Evolutionary conservation across 495 filamentous ascomycete genomes (phyloP), one percentile per base, ranked within the genome.

Genomic region (Aspergillus conjunctus): DNA sequence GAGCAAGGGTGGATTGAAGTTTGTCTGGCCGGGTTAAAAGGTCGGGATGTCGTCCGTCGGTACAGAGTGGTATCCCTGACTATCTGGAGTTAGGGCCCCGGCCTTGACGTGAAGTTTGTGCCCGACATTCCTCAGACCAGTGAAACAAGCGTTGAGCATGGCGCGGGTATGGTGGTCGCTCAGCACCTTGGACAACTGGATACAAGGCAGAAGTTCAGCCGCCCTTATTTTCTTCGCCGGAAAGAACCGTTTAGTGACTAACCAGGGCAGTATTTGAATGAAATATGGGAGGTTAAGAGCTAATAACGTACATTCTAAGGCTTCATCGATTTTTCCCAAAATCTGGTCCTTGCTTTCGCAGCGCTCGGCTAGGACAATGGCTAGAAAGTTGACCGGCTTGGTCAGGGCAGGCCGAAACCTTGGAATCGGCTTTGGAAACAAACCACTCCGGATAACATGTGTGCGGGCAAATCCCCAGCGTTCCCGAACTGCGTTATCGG

Each of bases 291-390:
- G 15, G 21, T 26, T 26, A 5, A 21, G 26, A 31, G 26, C 1
- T 31, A n/a, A 31, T 31, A 10, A 51, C 21, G 12, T 51, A 51
- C 49, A 51, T 51, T 30, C 49, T 11, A 51, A 30, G 21, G 49
- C 49, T 6, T 31, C 3, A 10, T 32, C 12, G 5, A 32, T 12
- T 32, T 31, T 51, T 14, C 14, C 5, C 8, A 3, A 30, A 14
- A 51, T 51, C 14, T 51, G 22, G 21, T 17, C 30, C 21, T 51
- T 21, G 5, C 11, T 32, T 21, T 6, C 12, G 30, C 49, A 51
- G 10, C 22, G 26, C 30, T 51, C 49, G 1, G 49, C 49, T 15
- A 51, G 21, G 1, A 51, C 49, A 2, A 51, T 32, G 3, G 49
- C 49, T 11, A 51, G 21, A 32, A 51, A 51, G 12, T 51, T 51